These are phyloP conservation scores for Kuraishia cidri DNA, from an alignment of 805 yeast species.

Conservation along the genomic window DNA sequence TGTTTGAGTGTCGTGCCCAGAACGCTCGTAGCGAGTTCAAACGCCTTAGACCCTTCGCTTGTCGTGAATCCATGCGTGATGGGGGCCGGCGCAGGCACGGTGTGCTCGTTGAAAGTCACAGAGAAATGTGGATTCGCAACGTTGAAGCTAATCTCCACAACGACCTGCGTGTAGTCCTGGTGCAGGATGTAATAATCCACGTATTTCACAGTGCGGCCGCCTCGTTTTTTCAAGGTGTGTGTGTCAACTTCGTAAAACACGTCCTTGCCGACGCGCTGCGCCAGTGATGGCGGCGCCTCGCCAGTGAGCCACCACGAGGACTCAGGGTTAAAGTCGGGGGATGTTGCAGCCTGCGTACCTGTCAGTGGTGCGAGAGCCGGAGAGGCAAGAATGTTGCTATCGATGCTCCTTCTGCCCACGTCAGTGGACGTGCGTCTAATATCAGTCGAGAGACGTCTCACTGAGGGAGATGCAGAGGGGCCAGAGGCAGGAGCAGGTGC, in stretches of 20 bases:
- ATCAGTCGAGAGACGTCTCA: too few species aligned
- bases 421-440: conserved; percentile 5
- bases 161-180: conserved; percentile 62
- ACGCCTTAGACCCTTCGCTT: conserved; percentile 41
- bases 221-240: conserved; percentile 43
- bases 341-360: too few species aligned
- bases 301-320: conserved; percentile 63
- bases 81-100: conserved; percentile 28
- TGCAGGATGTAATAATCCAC: conserved; percentile 67
- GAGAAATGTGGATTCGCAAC: conserved; percentile 43
- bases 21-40: conserved; percentile 29
- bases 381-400: not conserved
- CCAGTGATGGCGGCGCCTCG: conserved; percentile 46
- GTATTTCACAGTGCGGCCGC: conserved; percentile 34
- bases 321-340: conserved; percentile 5
- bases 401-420: not conserved
- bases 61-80: conserved; percentile 39
- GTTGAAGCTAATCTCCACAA: conserved; percentile 51
- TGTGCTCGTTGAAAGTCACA: conserved; percentile 25
- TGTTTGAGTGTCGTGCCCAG: conserved; percentile 23
- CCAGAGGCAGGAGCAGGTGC: too few species aligned
- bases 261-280: conserved; percentile 32
- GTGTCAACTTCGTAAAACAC: conserved; percentile 61
- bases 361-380: too few species aligned
- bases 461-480: too few species aligned